A percentile compares a stretch with the other conserved stretches of the same genome.
Evolutionary conservation across 371 early-diverging fungal species (phyloP).

Genomic region (Apophysomyces variabilis): DNA sequence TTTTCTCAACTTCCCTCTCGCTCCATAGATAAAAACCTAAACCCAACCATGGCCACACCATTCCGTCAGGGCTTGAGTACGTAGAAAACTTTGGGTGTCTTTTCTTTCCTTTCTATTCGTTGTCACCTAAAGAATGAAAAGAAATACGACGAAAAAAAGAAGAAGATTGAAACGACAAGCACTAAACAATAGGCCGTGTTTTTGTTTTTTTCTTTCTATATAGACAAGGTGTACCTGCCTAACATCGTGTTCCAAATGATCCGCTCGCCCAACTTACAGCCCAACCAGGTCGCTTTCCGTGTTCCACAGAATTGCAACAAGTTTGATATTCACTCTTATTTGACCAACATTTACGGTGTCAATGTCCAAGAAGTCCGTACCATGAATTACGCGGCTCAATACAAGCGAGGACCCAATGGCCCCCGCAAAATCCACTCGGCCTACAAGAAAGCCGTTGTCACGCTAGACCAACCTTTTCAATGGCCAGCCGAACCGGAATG

Average conservation of each 20-base stretch:
- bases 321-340: slow-evolving; percentile 90
- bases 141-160: too few relatives aligned
- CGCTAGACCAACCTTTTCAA: slow-evolving; percentile 78
- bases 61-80: slow-evolving; percentile 55
- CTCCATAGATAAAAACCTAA: too few relatives aligned
- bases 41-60: slow-evolving; percentile 33
- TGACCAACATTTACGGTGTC: slow-evolving; percentile 86
- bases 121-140: too few relatives aligned
- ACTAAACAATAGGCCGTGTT: too few relatives aligned
- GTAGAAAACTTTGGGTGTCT: slow-evolving; percentile 4
- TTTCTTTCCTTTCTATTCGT: not conserved
- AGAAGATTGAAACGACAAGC: too few relatives aligned
- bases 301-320: slow-evolving; percentile 94
- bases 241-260: slow-evolving; percentile 87
- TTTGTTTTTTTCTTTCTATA: not conserved
- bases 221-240: slow-evolving; percentile 87
- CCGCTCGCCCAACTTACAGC: slow-evolving; percentile 78
- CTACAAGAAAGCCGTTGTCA: slow-evolving; percentile 94
- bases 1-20: too few relatives aligned
- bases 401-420: slow-evolving; percentile 58
- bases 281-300: slow-evolving; percentile 92
- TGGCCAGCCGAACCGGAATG: slow-evolving; percentile 77
- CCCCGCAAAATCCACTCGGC: slow-evolving; percentile 41
- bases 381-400: slow-evolving; percentile 73
- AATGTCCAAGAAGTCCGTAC: slow-evolving; percentile 89